Conservation (phyloP, 176 grass and related monocot genomes). For the Ensete ventricosum region DNA sequence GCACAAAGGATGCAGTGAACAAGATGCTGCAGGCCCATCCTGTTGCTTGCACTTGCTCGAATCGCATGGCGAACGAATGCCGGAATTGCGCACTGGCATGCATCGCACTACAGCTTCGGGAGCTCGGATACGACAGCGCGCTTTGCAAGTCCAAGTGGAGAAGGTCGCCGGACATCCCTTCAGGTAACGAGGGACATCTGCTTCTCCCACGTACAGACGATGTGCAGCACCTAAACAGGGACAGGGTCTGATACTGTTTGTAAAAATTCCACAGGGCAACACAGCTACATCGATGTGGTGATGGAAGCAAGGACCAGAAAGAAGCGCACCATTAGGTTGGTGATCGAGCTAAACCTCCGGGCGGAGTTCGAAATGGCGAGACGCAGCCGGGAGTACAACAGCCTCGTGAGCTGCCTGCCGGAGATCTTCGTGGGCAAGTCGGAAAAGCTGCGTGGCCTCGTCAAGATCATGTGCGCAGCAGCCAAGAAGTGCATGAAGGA, state of each 20-base stretch:
- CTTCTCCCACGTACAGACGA: too few species aligned
- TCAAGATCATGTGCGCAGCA: conserved; percentile 48
- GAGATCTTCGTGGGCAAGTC: conserved; percentile 46
- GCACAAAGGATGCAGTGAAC: conserved; percentile 39
- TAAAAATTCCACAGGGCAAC: conserved; percentile 35
- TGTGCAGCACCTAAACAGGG: too few species aligned
- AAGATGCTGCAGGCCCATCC: conserved; percentile 21
- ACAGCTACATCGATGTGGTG: conserved; percentile 51
- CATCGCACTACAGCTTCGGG: conserved; percentile 37
- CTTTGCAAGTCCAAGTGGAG: conserved; percentile 87
- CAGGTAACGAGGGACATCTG: background rate
- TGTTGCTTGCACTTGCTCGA: conserved; percentile 40
- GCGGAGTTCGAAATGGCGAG: conserved; percentile 62
- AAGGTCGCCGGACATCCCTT: conserved; percentile 57
- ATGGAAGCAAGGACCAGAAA: conserved; percentile 36
- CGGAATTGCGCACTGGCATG: conserved; percentile 49
- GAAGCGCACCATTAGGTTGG: conserved; percentile 32
- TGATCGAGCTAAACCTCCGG: conserved; percentile 50
- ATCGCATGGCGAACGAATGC: conserved; percentile 28
- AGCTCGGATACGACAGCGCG: conserved; percentile 64
- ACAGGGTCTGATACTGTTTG: too few species aligned
- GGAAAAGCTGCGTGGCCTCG: conserved; percentile 41
- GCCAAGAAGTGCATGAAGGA: conserved; percentile 73
- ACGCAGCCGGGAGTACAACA: conserved; percentile 37
- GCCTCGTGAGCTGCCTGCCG: conserved; percentile 46